phyloP scores from a whole-genome alignment of 108 stramenopile species.

The Cyclotella distinguenda region DNA sequence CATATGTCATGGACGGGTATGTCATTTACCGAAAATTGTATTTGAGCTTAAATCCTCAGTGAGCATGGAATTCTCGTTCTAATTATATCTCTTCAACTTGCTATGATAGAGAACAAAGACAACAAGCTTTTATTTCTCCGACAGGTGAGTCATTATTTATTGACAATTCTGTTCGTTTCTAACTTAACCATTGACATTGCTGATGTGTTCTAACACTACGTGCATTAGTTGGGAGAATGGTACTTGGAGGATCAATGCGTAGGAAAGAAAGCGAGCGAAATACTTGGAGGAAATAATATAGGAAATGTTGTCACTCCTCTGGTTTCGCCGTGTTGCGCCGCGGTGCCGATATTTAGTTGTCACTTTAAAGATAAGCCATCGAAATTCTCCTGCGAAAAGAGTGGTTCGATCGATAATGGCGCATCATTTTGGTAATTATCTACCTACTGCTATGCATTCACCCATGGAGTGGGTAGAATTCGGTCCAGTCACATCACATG shows the following conservation, averaged over 20 bases:
- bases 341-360: slow-evolving; percentile 56
- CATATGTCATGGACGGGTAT: slow-evolving; percentile 47
- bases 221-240: slow-evolving; percentile 64
- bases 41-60: neutral
- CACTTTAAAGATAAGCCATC: slow-evolving; percentile 78
- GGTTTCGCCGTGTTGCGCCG: slow-evolving; percentile 49
- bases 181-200: neutral
- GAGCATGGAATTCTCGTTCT: neutral
- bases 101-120: slow-evolving; percentile 80
- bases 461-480: too few relatives aligned
- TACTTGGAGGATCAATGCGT: slow-evolving; percentile 66
- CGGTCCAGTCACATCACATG: too few relatives aligned
- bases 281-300: slow-evolving; percentile 11
- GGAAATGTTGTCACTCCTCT: slow-evolving; percentile 12
- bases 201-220: neutral
- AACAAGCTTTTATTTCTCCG: slow-evolving; percentile 77
- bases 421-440: slow-evolving; percentile 55
- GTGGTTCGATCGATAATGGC: slow-evolving; percentile 43
- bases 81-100: slow-evolving; percentile 19
- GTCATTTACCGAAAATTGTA: too few relatives aligned
- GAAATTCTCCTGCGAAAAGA: slow-evolving; percentile 52
- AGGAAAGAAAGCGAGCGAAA: slow-evolving; percentile 33
- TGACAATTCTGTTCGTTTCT: neutral
- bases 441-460: too few relatives aligned
- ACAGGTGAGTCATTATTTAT: slow-evolving; percentile 28